These are phyloP conservation scores for Zygosaccharomyces sapae DNA, from an alignment of 1,139 yeast species.

Conservation along the genomic window DNA sequence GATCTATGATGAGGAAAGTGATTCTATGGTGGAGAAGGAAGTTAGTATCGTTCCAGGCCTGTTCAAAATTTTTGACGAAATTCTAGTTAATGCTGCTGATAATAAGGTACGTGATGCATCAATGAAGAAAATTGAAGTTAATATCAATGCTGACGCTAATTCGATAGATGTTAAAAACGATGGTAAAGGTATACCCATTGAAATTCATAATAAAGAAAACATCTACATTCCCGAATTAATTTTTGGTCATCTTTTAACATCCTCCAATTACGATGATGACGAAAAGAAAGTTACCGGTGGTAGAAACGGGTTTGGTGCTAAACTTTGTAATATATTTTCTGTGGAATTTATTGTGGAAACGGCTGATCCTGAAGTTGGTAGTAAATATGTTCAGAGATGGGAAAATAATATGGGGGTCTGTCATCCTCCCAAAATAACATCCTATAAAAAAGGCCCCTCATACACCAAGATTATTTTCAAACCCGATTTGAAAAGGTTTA, in stretches of 20 bases:
- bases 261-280: slow-evolving; percentile 93
- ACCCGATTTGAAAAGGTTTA: slow-evolving; percentile 82
- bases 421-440: slow-evolving; percentile 70
- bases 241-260: slow-evolving; percentile 90
- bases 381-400: slow-evolving; percentile 80
- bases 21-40: slow-evolving; percentile 64
- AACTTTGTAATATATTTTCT: slow-evolving; percentile 87
- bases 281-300: slow-evolving; percentile 98
- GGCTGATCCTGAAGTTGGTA: slow-evolving; percentile 64
- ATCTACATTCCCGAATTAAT: slow-evolving; percentile 95
- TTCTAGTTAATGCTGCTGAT: slow-evolving; percentile 96
- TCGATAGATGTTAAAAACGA: slow-evolving; percentile 81
- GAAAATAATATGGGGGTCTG: slow-evolving; percentile 76
- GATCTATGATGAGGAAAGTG: slow-evolving; percentile 69
- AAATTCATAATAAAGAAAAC: slow-evolving; percentile 85
- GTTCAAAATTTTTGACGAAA: slow-evolving; percentile 95
- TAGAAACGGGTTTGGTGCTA: slow-evolving; percentile 98
- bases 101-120: slow-evolving; percentile 91
- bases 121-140: slow-evolving; percentile 82
- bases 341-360: slow-evolving; percentile 86
- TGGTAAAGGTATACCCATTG: slow-evolving; percentile 94
- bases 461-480: slow-evolving; percentile 84
- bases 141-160: slow-evolving; percentile 70
- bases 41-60: slow-evolving; percentile 92
- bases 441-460: slow-evolving; percentile 49